Evolutionary conservation across 805 yeast species (phyloP).

Genomic region (Kodamaea kaohsiungensis): DNA sequence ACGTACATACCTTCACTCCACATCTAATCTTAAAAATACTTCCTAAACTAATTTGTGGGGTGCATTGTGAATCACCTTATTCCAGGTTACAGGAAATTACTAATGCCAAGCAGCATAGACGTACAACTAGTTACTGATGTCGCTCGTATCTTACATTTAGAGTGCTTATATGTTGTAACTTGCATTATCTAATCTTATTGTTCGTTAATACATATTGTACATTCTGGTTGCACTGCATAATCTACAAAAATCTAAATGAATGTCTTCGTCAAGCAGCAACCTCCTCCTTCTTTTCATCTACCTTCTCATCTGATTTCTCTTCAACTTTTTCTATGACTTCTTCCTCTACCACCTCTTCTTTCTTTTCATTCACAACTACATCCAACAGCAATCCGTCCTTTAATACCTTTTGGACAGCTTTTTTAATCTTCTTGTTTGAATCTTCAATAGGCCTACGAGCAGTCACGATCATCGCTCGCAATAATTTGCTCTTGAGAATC

Average conservation of each 20-base stretch:
- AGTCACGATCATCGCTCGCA: constrained; percentile 31
- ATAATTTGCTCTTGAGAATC: constrained; percentile 30
- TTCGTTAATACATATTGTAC: background rate
- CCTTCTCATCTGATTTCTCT: constrained; percentile 5
- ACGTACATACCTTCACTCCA: background rate
- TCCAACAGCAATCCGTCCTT: constrained; percentile 12
- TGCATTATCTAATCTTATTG: background rate
- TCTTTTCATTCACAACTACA: constrained; percentile 7
- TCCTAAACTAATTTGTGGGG: background rate
- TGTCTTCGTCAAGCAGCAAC: background rate
- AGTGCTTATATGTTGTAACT: background rate
- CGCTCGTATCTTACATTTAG: background rate
- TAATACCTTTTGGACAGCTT: constrained; percentile 23
- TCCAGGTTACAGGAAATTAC: background rate
- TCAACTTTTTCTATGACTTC: constrained; percentile 7
- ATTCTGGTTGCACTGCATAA: background rate
- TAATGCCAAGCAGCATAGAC: background rate
- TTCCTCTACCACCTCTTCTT: constrained; percentile 6
- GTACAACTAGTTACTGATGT: background rate
- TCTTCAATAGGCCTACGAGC: constrained; percentile 31
- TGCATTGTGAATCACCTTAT: background rate
- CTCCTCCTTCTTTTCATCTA: background rate
- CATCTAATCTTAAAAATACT: background rate
- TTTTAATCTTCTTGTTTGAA: constrained; percentile 17
- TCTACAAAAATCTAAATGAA: too few species aligned